Conservation (phyloP, 345 rosid species). For the Corchorus olitorius region DNA sequence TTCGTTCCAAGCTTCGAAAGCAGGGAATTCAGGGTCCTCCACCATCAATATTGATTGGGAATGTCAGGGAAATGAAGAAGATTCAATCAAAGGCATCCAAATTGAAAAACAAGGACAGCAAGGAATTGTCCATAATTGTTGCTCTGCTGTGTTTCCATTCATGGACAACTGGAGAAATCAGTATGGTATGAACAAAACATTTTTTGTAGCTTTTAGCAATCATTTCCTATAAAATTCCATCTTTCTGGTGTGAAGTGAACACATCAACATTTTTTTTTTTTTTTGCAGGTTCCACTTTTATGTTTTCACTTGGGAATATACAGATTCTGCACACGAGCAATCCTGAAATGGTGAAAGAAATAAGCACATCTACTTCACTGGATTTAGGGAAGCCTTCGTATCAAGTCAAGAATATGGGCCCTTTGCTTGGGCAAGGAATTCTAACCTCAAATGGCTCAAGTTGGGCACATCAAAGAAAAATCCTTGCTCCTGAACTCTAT, state of each 20-base stretch:
- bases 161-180: conserved; percentile 34
- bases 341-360: conserved; percentile 41
- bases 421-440: conserved; percentile 36
- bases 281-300: conserved; percentile 31
- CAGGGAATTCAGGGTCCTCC: conserved; percentile 38
- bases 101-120: background rate
- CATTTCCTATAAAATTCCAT: no score
- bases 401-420: conserved; percentile 36
- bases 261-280: background rate
- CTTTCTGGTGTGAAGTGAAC: no score
- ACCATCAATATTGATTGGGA: conserved; percentile 38
- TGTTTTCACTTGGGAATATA: conserved; percentile 35
- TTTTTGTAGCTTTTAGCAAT: background rate
- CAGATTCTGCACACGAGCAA: conserved; percentile 28
- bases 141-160: conserved; percentile 31
- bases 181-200: conserved; percentile 27
- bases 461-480: conserved; percentile 47
- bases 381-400: conserved; percentile 49
- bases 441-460: background rate
- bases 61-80: conserved; percentile 37
- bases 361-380: conserved; percentile 34
- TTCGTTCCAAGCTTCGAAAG: conserved; percentile 11
- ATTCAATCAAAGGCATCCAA: background rate
- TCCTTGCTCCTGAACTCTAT: conserved; percentile 23
- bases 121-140: conserved; percentile 26